Evolutionary conservation across 2,329 filamentous ascomycete species (phyloP).

Genomic region (Colletotrichum sp.): DNA sequence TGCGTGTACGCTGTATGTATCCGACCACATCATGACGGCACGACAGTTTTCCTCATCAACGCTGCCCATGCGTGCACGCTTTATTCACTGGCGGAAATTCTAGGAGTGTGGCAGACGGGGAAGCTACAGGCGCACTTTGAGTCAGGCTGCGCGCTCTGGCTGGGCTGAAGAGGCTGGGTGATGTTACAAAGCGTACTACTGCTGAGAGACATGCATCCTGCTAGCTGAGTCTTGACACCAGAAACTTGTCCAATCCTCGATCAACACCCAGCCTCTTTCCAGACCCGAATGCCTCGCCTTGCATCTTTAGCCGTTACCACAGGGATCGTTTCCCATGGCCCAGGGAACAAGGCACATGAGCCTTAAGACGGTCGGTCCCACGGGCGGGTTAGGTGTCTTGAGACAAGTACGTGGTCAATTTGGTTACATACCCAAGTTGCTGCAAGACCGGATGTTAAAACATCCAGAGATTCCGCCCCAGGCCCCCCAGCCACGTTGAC

Average conservation of each 20-base stretch:
- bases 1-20: neutral
- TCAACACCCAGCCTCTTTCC: neutral
- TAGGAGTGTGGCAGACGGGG: neutral
- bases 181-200: neutral
- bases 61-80: neutral
- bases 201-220: neutral
- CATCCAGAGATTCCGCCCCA: neutral
- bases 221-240: neutral
- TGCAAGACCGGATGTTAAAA: neutral
- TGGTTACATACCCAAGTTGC: neutral
- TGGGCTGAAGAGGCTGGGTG: neutral
- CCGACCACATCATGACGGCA: neutral
- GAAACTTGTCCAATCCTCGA: slow-evolving; percentile 4
- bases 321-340: neutral
- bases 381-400: neutral
- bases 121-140: neutral
- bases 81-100: neutral
- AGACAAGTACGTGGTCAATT: neutral
- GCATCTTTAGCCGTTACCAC: neutral
- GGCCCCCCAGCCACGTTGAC: neutral
- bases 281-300: neutral
- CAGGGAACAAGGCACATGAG: neutral
- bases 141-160: neutral
- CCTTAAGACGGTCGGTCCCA: neutral
- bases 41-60: neutral